These are phyloP conservation scores for Aciculosporium take DNA, from an alignment of 2,329 filamentous ascomycete species.

Conservation along the genomic window DNA sequence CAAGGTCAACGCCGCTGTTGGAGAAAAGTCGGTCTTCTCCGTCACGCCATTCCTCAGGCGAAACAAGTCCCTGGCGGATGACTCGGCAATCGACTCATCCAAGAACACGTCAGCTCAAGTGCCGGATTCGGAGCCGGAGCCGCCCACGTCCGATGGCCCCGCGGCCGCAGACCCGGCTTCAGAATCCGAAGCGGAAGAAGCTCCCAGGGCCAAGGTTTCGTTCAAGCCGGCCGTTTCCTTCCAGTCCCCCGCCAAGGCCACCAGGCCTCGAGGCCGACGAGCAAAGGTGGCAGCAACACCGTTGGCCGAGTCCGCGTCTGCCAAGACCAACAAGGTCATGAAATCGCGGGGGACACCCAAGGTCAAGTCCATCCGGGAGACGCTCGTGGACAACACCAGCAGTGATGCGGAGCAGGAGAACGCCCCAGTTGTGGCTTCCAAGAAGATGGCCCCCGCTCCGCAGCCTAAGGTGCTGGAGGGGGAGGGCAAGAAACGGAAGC, in stretches of 20 bases:
- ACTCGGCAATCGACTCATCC: constrained; percentile 16
- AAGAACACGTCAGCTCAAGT: constrained; percentile 9
- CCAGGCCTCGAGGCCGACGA: constrained; percentile 31
- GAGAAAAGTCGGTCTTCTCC: constrained; percentile 84
- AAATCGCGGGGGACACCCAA: constrained; percentile 5
- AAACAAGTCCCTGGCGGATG: constrained; percentile 39
- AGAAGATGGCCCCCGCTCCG: constrained; percentile 8
- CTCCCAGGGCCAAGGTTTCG: constrained; percentile 6
- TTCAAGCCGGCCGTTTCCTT: constrained; percentile 5
- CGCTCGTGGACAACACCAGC: constrained; percentile 20
- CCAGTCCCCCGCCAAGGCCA: constrained; percentile 5
- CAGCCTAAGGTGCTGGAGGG: constrained; percentile 13
- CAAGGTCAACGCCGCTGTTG: constrained; percentile 31
- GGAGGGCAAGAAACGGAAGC: constrained; percentile 51
- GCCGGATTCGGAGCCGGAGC: constrained; percentile 21
- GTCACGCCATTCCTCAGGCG: constrained; percentile 88
- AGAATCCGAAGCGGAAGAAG: constrained; percentile 15
- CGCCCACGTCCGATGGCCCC: constrained; percentile 7
- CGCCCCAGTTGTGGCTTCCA: neutral
- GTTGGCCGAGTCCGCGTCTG: constrained; percentile 29
- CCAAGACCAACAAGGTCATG: constrained; percentile 27
- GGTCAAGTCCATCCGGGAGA: constrained; percentile 1
- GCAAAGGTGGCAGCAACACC: constrained; percentile 25
- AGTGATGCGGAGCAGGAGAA: constrained; percentile 19
- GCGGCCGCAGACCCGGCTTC: neutral